Evolutionary conservation across 805 yeast genomes (phyloP), one percentile per base, ranked within the genome.

Genomic region (Spathaspora passalidarum): DNA sequence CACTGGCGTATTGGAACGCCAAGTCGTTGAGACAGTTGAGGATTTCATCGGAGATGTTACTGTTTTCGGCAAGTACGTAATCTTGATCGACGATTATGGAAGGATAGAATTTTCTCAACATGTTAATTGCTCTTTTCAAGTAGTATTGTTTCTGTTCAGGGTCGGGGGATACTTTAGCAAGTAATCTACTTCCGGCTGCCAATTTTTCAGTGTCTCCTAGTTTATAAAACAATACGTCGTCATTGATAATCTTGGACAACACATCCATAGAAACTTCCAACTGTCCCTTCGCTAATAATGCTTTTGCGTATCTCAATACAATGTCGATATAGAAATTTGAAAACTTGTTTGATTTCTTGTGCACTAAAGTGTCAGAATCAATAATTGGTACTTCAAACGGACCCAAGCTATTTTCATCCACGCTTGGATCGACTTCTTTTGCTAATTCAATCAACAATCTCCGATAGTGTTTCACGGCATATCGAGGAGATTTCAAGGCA

Each of bases 281-380:
- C 48, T 66, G 56, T 23, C 74, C 75, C 46, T 71, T 69, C 19
- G 76, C 73, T 29, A 72, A 57, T 29, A 72, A 54, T 14, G 76
- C 67, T 44, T 61, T 62, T 32, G 73, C 63, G 54, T 72, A 72
- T 23, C 77, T 55, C 39, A 69, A 56, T 25, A 70, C 66, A 29
- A 72, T 68, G 50, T 72, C 76, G 38, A 71, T 62, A 49, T 72
- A 72, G 56, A 72, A 72, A 54, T 72, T 70, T 25, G 74, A 59
- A 49, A 70, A 68, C 10, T 49, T 56, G 16, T 53, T 50, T 9
- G 71, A 65, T 38, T 64, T 63, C 25, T 56, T 53, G 44, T 57
- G 46, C 8, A 69, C 47, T 47, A 72, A 57, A 19, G 52, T 56
- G 13, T 63, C 57, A 1, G 70, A 54, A 38, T 56, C 55, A n/a